phyloP scores from a whole-genome alignment of 1,139 yeast species.

The Meyerozyma elateridarum region DNA sequence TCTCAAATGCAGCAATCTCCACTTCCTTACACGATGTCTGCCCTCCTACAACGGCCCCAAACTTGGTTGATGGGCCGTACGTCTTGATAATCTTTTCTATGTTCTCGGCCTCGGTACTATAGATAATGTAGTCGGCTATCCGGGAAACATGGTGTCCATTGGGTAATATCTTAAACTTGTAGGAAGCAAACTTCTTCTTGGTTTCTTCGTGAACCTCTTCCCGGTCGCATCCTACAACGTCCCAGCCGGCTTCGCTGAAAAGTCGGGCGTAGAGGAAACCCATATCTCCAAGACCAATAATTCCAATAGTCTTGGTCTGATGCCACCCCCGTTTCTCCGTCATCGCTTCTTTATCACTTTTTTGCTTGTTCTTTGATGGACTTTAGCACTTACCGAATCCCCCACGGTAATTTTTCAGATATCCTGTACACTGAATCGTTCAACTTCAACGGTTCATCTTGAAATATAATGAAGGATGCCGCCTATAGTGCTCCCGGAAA shows the following conservation, averaged over 20 bases:
- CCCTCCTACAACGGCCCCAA: slow-evolving; percentile 93
- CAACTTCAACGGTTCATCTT: too few relatives aligned
- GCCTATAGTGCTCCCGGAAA: slow-evolving; percentile 92
- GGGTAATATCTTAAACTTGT: slow-evolving; percentile 48
- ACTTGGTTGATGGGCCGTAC: slow-evolving; percentile 85
- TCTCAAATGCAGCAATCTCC: slow-evolving; percentile 83
- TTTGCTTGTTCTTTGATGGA: neutral
- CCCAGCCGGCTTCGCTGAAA: slow-evolving; percentile 83
- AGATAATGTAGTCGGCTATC: slow-evolving; percentile 72
- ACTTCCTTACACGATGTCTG: slow-evolving; percentile 95
- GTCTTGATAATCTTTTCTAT: slow-evolving; percentile 63
- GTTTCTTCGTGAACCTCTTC: slow-evolving; percentile 58
- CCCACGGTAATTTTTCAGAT: too few relatives aligned
- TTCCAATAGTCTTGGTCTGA: slow-evolving; percentile 59
- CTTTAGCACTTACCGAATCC: too few relatives aligned
- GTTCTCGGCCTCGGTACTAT: slow-evolving; percentile 86
- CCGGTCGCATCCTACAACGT: slow-evolving; percentile 84
- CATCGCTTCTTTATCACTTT: neutral
- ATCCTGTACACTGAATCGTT: too few relatives aligned
- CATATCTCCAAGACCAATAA: slow-evolving; percentile 97
- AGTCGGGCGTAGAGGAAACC: slow-evolving; percentile 79
- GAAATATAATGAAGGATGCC: slow-evolving; percentile 4
- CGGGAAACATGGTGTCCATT: slow-evolving; percentile 87
- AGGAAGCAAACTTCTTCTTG: slow-evolving; percentile 34
- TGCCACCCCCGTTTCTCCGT: neutral